Evolutionary conservation across 2,329 filamentous ascomycete species (phyloP).

Genomic region (Dactylella cylindrospora): DNA sequence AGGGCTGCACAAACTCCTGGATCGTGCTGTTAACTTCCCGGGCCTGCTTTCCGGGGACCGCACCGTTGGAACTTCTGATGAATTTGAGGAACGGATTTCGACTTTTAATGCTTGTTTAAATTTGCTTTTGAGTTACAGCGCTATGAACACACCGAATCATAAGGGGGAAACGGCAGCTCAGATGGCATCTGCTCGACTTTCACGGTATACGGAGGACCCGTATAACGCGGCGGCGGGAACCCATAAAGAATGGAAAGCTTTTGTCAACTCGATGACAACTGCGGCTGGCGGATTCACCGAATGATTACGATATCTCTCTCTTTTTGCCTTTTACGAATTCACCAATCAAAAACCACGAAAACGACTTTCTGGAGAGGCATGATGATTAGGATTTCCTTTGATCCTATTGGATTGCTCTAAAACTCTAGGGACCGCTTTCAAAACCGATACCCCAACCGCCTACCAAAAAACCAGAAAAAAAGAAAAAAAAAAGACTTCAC

Average conservation of each 20-base stretch:
- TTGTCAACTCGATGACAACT: conserved; percentile 27
- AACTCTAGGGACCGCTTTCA: too few species aligned
- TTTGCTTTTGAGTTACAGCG: conserved; percentile 37
- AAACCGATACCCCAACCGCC: conserved; percentile 25
- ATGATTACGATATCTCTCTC: not conserved
- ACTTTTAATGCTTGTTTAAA: conserved; percentile 36
- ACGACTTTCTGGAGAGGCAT: conserved; percentile 7
- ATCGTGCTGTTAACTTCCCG: conserved; percentile 26
- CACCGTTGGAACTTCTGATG: conserved; percentile 23
- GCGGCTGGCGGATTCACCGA: not conserved
- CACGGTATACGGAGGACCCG: conserved; percentile 21
- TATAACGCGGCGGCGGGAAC: conserved; percentile 29
- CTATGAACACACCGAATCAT: conserved; percentile 30
- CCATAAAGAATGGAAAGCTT: conserved; percentile 32
- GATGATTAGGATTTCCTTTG: not conserved
- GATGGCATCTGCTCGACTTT: conserved; percentile 35
- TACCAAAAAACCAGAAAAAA: too few species aligned
- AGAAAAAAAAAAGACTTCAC: too few species aligned
- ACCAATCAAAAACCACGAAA: conserved; percentile 2
- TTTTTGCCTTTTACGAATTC: not conserved
- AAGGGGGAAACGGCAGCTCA: conserved; percentile 38
- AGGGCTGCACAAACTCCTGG: conserved; percentile 40
- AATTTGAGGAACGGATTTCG: conserved; percentile 32
- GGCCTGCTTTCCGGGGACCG: conserved; percentile 38
- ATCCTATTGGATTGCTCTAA: conserved; percentile 1